Evolutionary conservation across 257 asterid species (phyloP).

Genomic region (Jaltomata sinuosa): DNA sequence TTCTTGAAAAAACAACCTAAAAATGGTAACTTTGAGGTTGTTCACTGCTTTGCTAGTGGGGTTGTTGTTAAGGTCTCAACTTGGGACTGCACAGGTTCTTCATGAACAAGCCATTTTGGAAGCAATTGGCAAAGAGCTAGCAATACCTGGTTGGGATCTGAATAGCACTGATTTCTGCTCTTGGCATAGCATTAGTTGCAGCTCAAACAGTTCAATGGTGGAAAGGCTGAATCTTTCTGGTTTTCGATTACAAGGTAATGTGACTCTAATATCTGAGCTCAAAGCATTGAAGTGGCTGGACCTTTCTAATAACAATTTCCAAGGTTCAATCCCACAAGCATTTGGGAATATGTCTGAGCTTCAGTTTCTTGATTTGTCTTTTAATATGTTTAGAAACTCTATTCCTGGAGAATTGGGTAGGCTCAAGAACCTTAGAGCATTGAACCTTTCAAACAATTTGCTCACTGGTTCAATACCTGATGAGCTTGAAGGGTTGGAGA

Average conservation of each 20-base stretch:
- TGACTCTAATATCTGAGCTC: constrained; percentile 64
- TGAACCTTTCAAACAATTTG: constrained; percentile 62
- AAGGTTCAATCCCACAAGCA: constrained; percentile 56
- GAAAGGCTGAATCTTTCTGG: constrained; percentile 70
- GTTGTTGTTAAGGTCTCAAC: not conserved
- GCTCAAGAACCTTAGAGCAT: constrained; percentile 46
- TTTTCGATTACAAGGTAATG: constrained; percentile 68
- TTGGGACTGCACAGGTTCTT: not conserved
- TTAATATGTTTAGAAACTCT: constrained; percentile 53
- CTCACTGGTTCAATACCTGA: constrained; percentile 59
- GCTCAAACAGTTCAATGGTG: constrained; percentile 47
- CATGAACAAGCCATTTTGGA: constrained; percentile 34
- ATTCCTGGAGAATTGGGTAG: constrained; percentile 58
- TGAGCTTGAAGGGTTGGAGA: constrained; percentile 45
- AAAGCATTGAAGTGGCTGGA: constrained; percentile 75
- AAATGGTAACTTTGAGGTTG: constrained; percentile 3
- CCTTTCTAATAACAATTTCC: constrained; percentile 76
- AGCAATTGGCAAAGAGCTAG: constrained; percentile 52
- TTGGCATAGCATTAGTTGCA: constrained; percentile 84
- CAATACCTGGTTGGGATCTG: constrained; percentile 50
- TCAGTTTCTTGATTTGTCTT: constrained; percentile 88
- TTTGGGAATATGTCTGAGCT: constrained; percentile 61
- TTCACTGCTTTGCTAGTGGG: constrained; percentile 1
- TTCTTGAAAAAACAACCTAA: constrained; percentile 2
- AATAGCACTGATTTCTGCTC: constrained; percentile 56